Evolutionary conservation across 2,329 filamentous ascomycete species (phyloP).

Genomic region (Diaporthe helianthi): DNA sequence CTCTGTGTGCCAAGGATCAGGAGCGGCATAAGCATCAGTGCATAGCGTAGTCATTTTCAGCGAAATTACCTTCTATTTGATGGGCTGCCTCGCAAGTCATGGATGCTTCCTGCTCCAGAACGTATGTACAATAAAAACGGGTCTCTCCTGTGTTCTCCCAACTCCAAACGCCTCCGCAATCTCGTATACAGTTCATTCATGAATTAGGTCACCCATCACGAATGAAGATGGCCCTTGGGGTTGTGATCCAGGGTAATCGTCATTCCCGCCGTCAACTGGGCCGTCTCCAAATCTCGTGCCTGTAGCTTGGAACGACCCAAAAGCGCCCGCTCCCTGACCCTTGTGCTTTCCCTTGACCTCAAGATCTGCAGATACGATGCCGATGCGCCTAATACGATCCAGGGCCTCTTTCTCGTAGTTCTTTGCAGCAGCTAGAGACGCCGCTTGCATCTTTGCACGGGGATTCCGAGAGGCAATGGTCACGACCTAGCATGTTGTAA

Average conservation of each 20-base stretch:
- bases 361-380: conserved; percentile 76
- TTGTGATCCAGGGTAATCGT: conserved; percentile 18
- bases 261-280: background rate
- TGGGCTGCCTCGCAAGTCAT: background rate
- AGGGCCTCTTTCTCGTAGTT: conserved; percentile 78
- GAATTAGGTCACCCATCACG: conserved; percentile 2
- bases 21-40: background rate
- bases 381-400: conserved; percentile 79
- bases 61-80: background rate
- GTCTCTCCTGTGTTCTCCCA: background rate
- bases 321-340: background rate
- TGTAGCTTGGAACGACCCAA: conserved; percentile 2
- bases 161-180: conserved; percentile 34
- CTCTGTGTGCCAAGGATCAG: background rate
- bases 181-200: background rate
- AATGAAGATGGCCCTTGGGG: background rate
- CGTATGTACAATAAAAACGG: conserved; percentile 13
- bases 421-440: conserved; percentile 71
- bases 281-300: conserved; percentile 13
- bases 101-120: background rate
- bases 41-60: background rate
- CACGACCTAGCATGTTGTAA: conserved; percentile 61
- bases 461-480: conserved; percentile 73
- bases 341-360: conserved; percentile 61
- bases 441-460: conserved; percentile 72